These are phyloP conservation scores for Eucalyptus tenuipes DNA, from an alignment of 345 rosid genomes.

Conservation along the genomic window DNA sequence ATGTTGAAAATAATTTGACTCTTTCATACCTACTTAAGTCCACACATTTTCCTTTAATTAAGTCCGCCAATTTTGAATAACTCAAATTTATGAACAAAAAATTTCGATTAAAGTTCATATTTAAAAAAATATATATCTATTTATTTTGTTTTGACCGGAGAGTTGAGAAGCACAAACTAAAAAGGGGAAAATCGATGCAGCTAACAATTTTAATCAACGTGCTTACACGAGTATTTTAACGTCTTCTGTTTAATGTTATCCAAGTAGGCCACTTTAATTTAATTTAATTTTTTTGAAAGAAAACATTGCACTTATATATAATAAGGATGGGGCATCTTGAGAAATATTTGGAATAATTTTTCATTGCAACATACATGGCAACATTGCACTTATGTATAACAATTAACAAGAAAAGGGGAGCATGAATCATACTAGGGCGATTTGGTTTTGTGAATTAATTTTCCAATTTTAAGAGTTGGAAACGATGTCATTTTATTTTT, in stretches of 20 bases:
- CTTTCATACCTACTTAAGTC: not conserved
- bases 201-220: not conserved
- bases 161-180: not conserved
- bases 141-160: not conserved
- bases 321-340: too few relatives aligned
- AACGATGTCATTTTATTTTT: not conserved
- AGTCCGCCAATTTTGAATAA: not conserved
- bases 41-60: not conserved
- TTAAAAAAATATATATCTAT: too few relatives aligned
- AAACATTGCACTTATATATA: not conserved
- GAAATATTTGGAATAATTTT: too few relatives aligned
- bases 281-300: too few relatives aligned
- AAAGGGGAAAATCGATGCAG: not conserved
- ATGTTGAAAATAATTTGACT: not conserved
- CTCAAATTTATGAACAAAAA: not conserved
- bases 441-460: not conserved
- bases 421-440: not conserved
- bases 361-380: not conserved
- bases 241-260: not conserved
- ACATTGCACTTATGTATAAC: not conserved
- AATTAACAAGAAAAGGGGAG: not conserved
- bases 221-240: not conserved
- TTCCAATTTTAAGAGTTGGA: not conserved
- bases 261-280: not conserved
- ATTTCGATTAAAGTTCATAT: rapidly evolving